Evolutionary conservation across 306 rosid species (phyloP), one percentile per base, ranked within the genome.

Genomic region (Abrus precatorius): DNA sequence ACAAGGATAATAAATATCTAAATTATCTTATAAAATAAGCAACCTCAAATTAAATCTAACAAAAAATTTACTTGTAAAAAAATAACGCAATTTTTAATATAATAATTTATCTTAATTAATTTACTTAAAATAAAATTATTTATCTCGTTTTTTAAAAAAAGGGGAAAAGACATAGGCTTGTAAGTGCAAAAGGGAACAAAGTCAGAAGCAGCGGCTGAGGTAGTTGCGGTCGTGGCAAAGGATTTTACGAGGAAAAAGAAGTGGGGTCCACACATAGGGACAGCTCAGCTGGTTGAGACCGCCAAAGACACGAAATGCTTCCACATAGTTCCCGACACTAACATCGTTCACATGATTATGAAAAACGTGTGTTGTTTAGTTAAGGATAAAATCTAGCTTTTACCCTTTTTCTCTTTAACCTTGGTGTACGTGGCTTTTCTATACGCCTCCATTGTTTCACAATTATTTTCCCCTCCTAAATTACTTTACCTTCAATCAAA

Each of bases 271-370:
- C 75, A 13, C 1, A 28, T 9, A 32, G 52, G 70, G 70, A 71
- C 86, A 72, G 55, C 75, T 77, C 83, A 84, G 86, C 80, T 9
- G n/a, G 12, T 10, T 12, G 11, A 49, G 62, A 77, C 89, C 85
- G 86, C 73, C 86, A 41, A 84, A 30, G 50, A 57, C 71, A 66
- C 83, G 12, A 82, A 82, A n/a, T 3, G 61, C 76, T 77, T 75
- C 88, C 83, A 60, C 69, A 78, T 81, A 72, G 80, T 83, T 77
- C 86, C 86, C 85, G 86, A 86, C 90, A 82, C 1, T 64, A 30
- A 68, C 74, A 66, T 75, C 14, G 1, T 44, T 82, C 81, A 60
- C 79, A 71, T 49, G 75, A 75, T 79, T 47, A 8, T 34, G 0
- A 8, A 79, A 54, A 29, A 69, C 72, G 52, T 14, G 72, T 70